These are phyloP conservation scores for Spergularia azorica DNA, from an alignment of 179 eudicot species.

Conservation along the genomic window DNA sequence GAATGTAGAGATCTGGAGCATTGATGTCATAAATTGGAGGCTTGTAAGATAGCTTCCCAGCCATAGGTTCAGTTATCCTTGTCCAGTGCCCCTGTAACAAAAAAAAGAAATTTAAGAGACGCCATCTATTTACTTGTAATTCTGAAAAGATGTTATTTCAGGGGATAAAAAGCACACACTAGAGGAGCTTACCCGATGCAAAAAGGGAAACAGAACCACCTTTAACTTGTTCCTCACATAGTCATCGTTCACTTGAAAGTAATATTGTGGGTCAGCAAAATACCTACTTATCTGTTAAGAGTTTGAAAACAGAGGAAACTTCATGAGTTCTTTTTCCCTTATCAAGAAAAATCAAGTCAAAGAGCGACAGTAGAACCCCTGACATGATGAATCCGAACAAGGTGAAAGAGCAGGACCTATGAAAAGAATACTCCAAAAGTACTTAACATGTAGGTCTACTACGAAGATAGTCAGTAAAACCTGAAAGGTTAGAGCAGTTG, in stretches of 20 bases:
- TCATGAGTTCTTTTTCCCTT: neutral
- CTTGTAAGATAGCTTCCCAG: conserved; percentile 79
- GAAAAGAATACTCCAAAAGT: neutral
- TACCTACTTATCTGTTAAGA: conserved; percentile 74
- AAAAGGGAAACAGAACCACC: conserved; percentile 81
- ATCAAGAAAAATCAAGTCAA: neutral
- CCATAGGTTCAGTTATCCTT: conserved; percentile 85
- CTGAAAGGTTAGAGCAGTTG: neutral
- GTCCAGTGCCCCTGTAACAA: conserved; percentile 81
- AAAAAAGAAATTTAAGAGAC: neutral
- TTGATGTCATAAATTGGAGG: conserved; percentile 89
- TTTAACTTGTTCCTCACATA: conserved; percentile 90
- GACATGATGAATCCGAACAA: neutral
- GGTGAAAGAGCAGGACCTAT: neutral
- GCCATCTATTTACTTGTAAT: neutral
- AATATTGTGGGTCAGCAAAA: conserved; percentile 80
- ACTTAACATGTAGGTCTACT: neutral
- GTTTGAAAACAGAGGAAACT: conserved; percentile 1
- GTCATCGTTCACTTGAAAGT: conserved; percentile 88
- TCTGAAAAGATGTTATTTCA: neutral
- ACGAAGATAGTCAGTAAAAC: neutral
- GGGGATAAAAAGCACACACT: neutral
- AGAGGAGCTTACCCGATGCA: conserved; percentile 68
- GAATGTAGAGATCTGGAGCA: conserved; percentile 93
- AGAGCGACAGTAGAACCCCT: neutral